These are phyloP conservation scores for Xerocomellus dryophilus DNA, from an alignment of 768 basidiomycete genomes.

Conservation along the genomic window DNA sequence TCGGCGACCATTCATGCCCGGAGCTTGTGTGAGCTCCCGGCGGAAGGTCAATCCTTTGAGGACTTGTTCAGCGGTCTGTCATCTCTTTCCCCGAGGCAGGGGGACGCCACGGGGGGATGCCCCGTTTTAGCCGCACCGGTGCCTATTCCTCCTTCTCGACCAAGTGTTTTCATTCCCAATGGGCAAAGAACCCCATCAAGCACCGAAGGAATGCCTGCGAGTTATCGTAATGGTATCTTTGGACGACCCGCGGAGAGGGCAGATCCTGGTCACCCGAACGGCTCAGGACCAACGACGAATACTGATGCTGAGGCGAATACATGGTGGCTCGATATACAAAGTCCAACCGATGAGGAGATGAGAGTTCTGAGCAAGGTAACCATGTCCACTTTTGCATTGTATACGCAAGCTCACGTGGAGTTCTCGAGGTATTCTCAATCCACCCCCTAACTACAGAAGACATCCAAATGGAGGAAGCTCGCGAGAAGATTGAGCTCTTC, in stretches of 20 bases:
- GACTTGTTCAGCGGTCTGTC: slow-evolving; percentile 72
- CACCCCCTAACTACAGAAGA: slow-evolving; percentile 99
- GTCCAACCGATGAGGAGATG: slow-evolving; percentile 98
- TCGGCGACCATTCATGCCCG: slow-evolving; percentile 94
- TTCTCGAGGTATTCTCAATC: slow-evolving; percentile 82
- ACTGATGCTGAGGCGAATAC: slow-evolving; percentile 68
- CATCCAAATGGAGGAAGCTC: slow-evolving; percentile 98
- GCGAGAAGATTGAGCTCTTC: slow-evolving; percentile 99
- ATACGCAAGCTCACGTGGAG: neutral
- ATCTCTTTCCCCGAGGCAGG: slow-evolving; percentile 9
- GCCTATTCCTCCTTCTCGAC: slow-evolving; percentile 6
- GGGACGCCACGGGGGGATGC: slow-evolving; percentile 1
- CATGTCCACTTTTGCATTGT: neutral
- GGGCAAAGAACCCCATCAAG: slow-evolving; percentile 10
- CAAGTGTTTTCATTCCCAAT: neutral
- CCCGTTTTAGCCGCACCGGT: slow-evolving; percentile 7
- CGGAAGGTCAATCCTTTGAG: slow-evolving; percentile 89
- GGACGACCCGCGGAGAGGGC: slow-evolving; percentile 20
- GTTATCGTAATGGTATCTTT: slow-evolving; percentile 15
- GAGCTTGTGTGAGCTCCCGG: slow-evolving; percentile 88
- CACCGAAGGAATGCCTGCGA: slow-evolving; percentile 1
- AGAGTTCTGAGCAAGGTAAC: slow-evolving; percentile 87
- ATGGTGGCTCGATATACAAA: slow-evolving; percentile 96
- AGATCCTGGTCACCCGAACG: slow-evolving; percentile 20
- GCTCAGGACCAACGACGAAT: slow-evolving; percentile 20